Evolutionary conservation across 2,329 filamentous ascomycete species (phyloP).

Genomic region (Colletotrichum incanum): DNA sequence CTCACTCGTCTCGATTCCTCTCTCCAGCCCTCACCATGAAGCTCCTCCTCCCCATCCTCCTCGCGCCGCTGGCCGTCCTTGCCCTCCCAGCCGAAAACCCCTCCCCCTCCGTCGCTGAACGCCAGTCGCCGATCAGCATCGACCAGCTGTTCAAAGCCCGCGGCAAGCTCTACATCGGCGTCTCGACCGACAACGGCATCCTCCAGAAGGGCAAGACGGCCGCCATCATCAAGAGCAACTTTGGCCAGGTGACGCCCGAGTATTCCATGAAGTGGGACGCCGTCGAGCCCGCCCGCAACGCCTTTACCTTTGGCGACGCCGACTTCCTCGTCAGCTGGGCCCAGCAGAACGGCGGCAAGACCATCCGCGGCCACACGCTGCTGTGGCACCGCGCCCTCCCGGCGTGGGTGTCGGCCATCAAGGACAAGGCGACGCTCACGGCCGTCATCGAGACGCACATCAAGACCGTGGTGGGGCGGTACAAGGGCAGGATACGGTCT

Average conservation of each 20-base stretch:
- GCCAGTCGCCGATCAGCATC: slow-evolving; percentile 63
- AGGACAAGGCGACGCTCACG: slow-evolving; percentile 67
- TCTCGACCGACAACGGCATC: slow-evolving; percentile 67
- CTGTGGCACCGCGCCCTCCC: slow-evolving; percentile 75
- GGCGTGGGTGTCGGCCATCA: slow-evolving; percentile 72
- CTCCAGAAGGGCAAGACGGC: slow-evolving; percentile 66
- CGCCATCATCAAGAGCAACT: slow-evolving; percentile 71
- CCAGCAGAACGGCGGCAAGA: slow-evolving; percentile 66
- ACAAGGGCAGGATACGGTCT: slow-evolving; percentile 74
- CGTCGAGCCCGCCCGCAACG: slow-evolving; percentile 62
- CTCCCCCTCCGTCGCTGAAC: slow-evolving; percentile 53
- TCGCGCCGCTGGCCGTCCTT: slow-evolving; percentile 57
- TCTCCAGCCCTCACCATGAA: slow-evolving; percentile 34
- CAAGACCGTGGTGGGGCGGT: slow-evolving; percentile 69
- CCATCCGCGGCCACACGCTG: slow-evolving; percentile 76
- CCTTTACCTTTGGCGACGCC: slow-evolving; percentile 70
- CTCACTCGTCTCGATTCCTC: neutral
- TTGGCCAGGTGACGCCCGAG: slow-evolving; percentile 77
- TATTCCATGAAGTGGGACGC: slow-evolving; percentile 82
- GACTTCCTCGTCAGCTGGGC: slow-evolving; percentile 75
- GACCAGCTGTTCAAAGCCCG: slow-evolving; percentile 70
- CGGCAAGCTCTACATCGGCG: slow-evolving; percentile 78
- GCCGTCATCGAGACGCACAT: slow-evolving; percentile 73
- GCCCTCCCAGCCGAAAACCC: slow-evolving; percentile 61
- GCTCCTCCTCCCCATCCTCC: slow-evolving; percentile 52